Conservation (phyloP, 2,329 filamentous ascomycete species). For the Aspergillus ustus region DNA sequence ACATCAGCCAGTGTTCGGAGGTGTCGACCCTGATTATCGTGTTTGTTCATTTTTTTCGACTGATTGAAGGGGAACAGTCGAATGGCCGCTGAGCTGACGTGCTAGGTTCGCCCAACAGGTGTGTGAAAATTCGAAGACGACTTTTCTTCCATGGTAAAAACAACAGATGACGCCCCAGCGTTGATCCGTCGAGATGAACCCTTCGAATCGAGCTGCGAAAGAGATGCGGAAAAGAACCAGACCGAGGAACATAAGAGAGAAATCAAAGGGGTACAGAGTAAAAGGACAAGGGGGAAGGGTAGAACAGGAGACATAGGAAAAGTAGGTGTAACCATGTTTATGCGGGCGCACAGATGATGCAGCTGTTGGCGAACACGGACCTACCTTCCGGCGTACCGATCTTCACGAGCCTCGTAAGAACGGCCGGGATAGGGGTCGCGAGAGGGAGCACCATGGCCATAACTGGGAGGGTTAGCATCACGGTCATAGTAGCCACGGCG, state of each 20-base stretch:
- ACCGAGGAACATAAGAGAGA: slow-evolving; percentile 38
- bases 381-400: slow-evolving; percentile 49
- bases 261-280: slow-evolving; percentile 29
- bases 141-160: slow-evolving; percentile 34
- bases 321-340: background rate
- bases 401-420: slow-evolving; percentile 47
- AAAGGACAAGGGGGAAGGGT: slow-evolving; percentile 22
- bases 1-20: slow-evolving; percentile 44
- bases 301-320: slow-evolving; percentile 25
- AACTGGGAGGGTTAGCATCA: slow-evolving; percentile 56
- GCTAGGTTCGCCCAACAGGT: slow-evolving; percentile 40
- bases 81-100: slow-evolving; percentile 40
- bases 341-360: slow-evolving; percentile 21
- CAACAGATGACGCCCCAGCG: slow-evolving; percentile 42
- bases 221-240: slow-evolving; percentile 30
- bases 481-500: slow-evolving; percentile 59
- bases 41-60: slow-evolving; percentile 6
- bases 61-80: slow-evolving; percentile 26
- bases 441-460: slow-evolving; percentile 41
- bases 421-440: slow-evolving; percentile 33
- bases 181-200: slow-evolving; percentile 42
- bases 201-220: slow-evolving; percentile 33
- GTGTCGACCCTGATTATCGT: slow-evolving; percentile 29
- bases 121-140: slow-evolving; percentile 41
- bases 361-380: slow-evolving; percentile 32